Conservation (phyloP, 176 grass and related monocot genomes). For the Bolboschoenus planiculmis region DNA sequence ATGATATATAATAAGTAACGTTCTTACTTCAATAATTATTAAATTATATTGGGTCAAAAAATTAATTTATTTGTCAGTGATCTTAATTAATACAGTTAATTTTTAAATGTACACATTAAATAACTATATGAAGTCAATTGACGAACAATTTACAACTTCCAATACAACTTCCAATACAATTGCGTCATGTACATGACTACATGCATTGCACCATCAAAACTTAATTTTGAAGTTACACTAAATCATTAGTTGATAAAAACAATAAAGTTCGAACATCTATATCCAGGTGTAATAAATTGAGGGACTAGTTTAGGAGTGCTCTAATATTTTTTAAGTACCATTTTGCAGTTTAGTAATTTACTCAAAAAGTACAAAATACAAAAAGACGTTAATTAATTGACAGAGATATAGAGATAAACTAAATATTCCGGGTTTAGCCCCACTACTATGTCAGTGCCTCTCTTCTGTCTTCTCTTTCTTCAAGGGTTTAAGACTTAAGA, state of each 20-base stretch:
- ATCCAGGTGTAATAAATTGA: neutral
- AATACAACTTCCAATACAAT: neutral
- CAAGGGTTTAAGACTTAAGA: conserved; percentile 12
- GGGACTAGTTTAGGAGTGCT: neutral
- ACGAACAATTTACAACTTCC: neutral
- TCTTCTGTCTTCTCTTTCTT: conserved; percentile 28
- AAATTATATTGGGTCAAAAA: neutral
- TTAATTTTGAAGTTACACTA: neutral
- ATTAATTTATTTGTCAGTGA: neutral
- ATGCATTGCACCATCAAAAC: neutral
- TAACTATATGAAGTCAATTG: neutral
- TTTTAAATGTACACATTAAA: neutral
- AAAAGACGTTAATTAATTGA: neutral
- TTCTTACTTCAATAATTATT: neutral
- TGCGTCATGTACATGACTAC: neutral
- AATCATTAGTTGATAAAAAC: neutral
- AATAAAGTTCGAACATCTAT: neutral
- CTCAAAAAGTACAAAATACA: conserved; percentile 3
- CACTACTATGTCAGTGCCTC: conserved; percentile 27
- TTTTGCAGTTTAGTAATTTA: neutral
- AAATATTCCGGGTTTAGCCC: conserved; percentile 2
- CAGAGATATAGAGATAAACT: conserved; percentile 17
- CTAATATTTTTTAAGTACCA: neutral
- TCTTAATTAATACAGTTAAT: neutral
- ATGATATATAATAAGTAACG: neutral